Evolutionary conservation across 225 moss, liverwort and hornwort species (phyloP).

Genomic region (Polytrichum commune): DNA sequence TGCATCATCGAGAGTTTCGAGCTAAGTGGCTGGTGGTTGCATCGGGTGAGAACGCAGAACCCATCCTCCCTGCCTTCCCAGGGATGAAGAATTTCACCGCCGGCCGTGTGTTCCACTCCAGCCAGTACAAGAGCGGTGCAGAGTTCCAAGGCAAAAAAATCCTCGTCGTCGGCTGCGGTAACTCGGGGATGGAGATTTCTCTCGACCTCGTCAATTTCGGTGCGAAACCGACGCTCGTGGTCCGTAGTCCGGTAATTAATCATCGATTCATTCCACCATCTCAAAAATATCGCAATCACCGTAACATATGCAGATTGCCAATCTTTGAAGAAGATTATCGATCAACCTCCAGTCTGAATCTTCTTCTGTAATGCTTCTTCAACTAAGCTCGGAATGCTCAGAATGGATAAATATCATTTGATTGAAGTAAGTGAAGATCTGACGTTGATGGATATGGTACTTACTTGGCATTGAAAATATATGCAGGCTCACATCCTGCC

Average conservation of each 20-base stretch:
- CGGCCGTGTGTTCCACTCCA: slow-evolving; percentile 64
- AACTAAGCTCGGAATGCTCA: not conserved
- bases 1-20: slow-evolving; percentile 22
- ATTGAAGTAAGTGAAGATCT: too few species aligned
- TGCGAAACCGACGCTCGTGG: slow-evolving; percentile 70
- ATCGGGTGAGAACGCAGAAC: slow-evolving; percentile 88
- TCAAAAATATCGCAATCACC: too few species aligned
- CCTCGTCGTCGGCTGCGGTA: slow-evolving; percentile 82
- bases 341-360: not conserved
- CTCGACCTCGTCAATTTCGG: slow-evolving; percentile 69
- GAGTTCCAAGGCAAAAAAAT: slow-evolving; percentile 53
- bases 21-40: slow-evolving; percentile 89
- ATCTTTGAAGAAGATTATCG: too few species aligned
- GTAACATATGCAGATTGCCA: too few species aligned
- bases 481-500: slow-evolving; percentile 76
- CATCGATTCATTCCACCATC: too few species aligned
- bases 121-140: slow-evolving; percentile 68
- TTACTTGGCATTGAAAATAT: too few species aligned
- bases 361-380: not conserved
- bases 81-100: slow-evolving; percentile 39
- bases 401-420: too few species aligned
- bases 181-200: slow-evolving; percentile 97
- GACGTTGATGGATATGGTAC: too few species aligned
- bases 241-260: slow-evolving; percentile 56
- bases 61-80: slow-evolving; percentile 55